These are phyloP conservation scores for Populus davidiana DNA, from an alignment of 345 rosid genomes.

Conservation along the genomic window DNA sequence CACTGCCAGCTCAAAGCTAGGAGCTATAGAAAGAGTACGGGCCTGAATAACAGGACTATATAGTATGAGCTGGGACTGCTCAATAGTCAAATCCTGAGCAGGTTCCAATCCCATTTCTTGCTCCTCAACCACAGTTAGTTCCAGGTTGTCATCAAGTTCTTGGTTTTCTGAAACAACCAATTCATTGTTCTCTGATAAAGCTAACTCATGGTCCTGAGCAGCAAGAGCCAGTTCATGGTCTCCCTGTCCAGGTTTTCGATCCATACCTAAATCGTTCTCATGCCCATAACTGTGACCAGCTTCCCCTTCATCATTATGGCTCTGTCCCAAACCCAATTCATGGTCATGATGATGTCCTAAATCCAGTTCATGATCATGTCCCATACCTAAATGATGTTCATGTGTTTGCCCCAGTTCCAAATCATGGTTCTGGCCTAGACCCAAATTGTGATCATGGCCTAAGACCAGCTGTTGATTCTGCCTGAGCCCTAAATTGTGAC, in stretches of 20 bases:
- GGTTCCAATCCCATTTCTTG: conserved; percentile 55
- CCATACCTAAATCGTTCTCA: conserved; percentile 50
- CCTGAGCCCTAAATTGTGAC: conserved; percentile 50
- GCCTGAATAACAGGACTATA: conserved; percentile 60
- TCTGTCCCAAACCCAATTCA: conserved; percentile 54
- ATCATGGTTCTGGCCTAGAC: conserved; percentile 59
- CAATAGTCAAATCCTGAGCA: conserved; percentile 33
- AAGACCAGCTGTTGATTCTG: conserved; percentile 69
- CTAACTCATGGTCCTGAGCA: conserved; percentile 37
- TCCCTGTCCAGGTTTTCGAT: conserved; percentile 48
- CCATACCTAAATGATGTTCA: conserved; percentile 59
- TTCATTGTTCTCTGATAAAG: conserved; percentile 53
- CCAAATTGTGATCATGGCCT: conserved; percentile 62
- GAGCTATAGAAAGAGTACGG: conserved; percentile 47
- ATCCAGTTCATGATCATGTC: conserved; percentile 59
- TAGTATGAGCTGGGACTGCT: conserved; percentile 43
- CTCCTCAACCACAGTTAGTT: conserved; percentile 48
- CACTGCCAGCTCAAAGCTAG: conserved; percentile 61
- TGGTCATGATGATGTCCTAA: conserved; percentile 56
- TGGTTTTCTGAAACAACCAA: conserved; percentile 63
- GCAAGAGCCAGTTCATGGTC: conserved; percentile 47
- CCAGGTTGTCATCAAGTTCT: conserved; percentile 66
- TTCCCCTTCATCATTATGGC: conserved; percentile 57
- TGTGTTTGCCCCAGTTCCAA: conserved; percentile 61
- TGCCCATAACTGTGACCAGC: conserved; percentile 48